Evolutionary conservation across 345 rosid species (phyloP), one percentile per base, ranked within the genome.

Genomic region (Erucastrum elatum): DNA sequence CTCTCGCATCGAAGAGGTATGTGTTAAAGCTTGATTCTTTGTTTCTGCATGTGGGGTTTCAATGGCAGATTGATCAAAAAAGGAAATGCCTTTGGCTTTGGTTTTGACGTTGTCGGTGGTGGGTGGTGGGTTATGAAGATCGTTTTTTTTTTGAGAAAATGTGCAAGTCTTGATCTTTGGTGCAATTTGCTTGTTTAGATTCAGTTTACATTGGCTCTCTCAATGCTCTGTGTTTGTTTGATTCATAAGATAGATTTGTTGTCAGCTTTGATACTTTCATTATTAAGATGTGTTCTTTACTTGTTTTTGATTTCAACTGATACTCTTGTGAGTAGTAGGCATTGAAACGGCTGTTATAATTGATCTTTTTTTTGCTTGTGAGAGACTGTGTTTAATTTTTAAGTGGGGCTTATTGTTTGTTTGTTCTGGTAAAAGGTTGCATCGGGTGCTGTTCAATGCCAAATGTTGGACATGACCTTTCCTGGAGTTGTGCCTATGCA

Each of bases 401-500:
- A 41, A 41, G 4, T 39, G 26, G 3, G 34, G 41, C 34, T 60
- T 65, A 29, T 63, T 33, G 65, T 2, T 62, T 73, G 30, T 30
- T 12, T 64, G 56, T 74, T 37, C 10, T 21, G 63, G 11, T 82
- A 29, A 29, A 82, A 82, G 97, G 98, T 94, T 86, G 98, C 99
- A 78, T 95, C 99, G 0, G 99, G 98, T 78, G 99, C 99, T 70
- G 97, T 95, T 68, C 99, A 93, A 72, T 95, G 99, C 74, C 99
- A 95, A 82, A 86, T 95, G 94, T 69, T 95, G 84, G 99, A 95
- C 82, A 88, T 93, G 94, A 93, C 97, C 31, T 90, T 87, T 82
- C 98, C 99, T 4, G 98, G 99, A 75, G 89, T 84, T 67, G 98
- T 95, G 74, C 98, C 99, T 49, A 93, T 95, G 99, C 98, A 95